Evolutionary conservation across 2,329 filamentous ascomycete species (phyloP).

Genomic region (Penicillium italicum): DNA sequence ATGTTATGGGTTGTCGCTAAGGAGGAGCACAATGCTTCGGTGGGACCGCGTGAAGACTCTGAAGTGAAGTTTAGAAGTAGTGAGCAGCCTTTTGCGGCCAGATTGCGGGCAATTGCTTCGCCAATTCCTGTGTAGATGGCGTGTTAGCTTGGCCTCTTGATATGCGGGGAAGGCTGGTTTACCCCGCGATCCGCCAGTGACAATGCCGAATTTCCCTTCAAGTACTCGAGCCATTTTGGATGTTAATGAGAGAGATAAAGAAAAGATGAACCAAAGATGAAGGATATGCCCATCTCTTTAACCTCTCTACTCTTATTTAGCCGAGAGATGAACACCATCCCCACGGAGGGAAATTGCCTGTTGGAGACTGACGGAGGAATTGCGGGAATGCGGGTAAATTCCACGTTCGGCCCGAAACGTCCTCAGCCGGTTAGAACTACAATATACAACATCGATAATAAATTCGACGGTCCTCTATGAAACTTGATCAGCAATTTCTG

Average conservation of each 20-base stretch:
- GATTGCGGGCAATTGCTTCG: constrained; percentile 62
- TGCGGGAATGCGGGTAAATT: constrained; percentile 5
- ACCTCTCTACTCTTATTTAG: constrained; percentile 13
- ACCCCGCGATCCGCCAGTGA: constrained; percentile 79
- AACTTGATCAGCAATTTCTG: not conserved
- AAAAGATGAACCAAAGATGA: not conserved
- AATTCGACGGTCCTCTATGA: not conserved
- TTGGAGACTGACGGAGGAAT: constrained; percentile 15
- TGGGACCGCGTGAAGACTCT: constrained; percentile 53
- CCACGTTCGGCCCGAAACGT: not conserved
- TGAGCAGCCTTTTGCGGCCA: constrained; percentile 68
- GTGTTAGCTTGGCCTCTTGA: constrained; percentile 2
- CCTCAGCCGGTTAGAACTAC: not conserved
- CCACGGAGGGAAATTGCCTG: constrained; percentile 28
- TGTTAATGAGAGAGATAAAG: not conserved
- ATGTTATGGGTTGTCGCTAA: constrained; percentile 58
- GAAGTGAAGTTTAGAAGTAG: constrained; percentile 71
- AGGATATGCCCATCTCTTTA: constrained; percentile 5
- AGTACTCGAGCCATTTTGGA: constrained; percentile 39
- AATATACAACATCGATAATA: not conserved
- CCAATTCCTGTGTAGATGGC: constrained; percentile 62
- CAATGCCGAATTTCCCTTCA: constrained; percentile 73
- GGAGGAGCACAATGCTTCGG: constrained; percentile 53
- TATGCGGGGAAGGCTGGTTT: constrained; percentile 20
- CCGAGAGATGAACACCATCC: constrained; percentile 13